Base-by-base conservation (phyloP, 169 alveolate species). In the Plasmodium billcollinsi region DNA sequence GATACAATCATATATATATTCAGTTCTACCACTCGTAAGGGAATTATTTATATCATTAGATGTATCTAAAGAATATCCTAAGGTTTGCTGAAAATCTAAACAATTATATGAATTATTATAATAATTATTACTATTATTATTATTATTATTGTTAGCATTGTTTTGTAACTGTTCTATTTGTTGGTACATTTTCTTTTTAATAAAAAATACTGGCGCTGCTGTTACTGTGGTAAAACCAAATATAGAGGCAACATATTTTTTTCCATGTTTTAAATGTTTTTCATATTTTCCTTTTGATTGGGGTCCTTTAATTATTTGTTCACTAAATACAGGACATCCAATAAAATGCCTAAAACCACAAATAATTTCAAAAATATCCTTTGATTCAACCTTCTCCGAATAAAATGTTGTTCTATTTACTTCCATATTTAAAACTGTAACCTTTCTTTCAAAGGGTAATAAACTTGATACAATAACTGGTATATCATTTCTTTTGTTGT, bases 361-460 rank as follows among this genome's bases (percentile, higher is more conserved):
- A 80, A 96, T 96, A 52, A 97, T 94, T 70, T 91, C 94, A 1
- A 97, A 91, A 20, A 93, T 93, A 18, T 95, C 89, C 78, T 98
- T 97, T 50, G 98, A 95, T 73, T 93, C 91, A 18, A 97, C 92
- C 18, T 88, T 21, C 0, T 80, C 96, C 0, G 91, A 61, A 69
- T 96, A 94, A 69, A 92, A 86, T 73, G 89, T 33, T 67, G 94
- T 89, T 61, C 95, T 88, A 92, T 89, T 93, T 43, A 96, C 78
- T 96, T 95, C 97, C 91, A 95, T 96, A 92, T 97, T 97, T 92
- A 97, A 91, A 12, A 97, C 97, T 66, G 98, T 93, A 47, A 98
- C 96, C 95, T 97, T 98, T 80, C 98, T 88, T 90, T 98, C 99
- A 92, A 96, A 97, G 21, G 98, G 98, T 65, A 98, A 88, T 45